Evolutionary conservation across 2,329 filamentous ascomycete species (phyloP).

Genomic region (Leptographium radiaticola): DNA sequence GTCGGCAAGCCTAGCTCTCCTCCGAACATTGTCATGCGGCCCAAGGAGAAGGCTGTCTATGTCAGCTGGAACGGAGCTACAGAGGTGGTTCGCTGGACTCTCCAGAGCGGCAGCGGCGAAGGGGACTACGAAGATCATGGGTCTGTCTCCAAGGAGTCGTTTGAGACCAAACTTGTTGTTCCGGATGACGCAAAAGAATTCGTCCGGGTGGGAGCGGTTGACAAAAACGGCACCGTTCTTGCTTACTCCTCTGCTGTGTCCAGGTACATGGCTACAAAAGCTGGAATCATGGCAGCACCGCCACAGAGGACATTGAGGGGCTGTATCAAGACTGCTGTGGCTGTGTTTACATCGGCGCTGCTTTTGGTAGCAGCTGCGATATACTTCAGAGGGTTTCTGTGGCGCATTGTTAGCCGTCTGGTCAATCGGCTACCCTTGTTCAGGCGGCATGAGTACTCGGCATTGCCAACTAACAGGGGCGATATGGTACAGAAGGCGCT

Average conservation of each 20-base stretch:
- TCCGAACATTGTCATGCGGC: slow-evolving; percentile 11
- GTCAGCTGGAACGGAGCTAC: slow-evolving; percentile 22
- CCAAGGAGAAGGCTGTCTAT: slow-evolving; percentile 12
- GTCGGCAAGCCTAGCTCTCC: slow-evolving; percentile 13
- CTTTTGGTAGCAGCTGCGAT: background rate
- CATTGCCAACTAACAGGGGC: background rate
- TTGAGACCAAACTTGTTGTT: background rate
- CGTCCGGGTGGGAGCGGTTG: background rate
- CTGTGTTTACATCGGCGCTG: background rate
- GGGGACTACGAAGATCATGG: background rate
- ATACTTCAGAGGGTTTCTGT: background rate
- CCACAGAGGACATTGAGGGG: background rate
- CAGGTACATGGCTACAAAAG: background rate
- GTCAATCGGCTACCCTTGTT: background rate
- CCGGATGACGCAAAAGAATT: background rate
- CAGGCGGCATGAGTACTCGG: background rate
- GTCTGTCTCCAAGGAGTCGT: background rate
- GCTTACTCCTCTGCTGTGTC: background rate
- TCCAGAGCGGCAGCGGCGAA: background rate
- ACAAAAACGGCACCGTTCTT: background rate
- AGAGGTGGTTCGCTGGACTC: slow-evolving; percentile 14
- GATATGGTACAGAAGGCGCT: background rate
- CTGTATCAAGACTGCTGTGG: background rate
- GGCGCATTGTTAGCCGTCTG: background rate
- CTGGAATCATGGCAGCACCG: background rate